phyloP scores from a whole-genome alignment of 2,329 filamentous ascomycete genomes.

The Colletotrichum cereale region DNA sequence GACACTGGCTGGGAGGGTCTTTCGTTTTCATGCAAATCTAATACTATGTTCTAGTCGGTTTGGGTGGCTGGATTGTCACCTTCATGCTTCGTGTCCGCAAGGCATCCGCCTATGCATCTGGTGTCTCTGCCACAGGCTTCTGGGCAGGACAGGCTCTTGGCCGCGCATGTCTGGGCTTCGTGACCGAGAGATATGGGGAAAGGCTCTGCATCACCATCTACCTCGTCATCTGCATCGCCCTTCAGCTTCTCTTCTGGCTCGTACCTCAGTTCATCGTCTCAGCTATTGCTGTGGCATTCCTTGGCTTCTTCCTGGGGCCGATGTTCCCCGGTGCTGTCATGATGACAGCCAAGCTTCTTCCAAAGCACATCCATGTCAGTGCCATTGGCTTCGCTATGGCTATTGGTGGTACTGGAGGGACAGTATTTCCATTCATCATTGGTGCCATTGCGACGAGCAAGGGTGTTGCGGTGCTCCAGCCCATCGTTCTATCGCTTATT shows the following conservation, averaged over 20 bases:
- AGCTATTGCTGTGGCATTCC: conserved; percentile 73
- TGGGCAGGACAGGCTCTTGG: conserved; percentile 84
- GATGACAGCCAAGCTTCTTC: conserved; percentile 78
- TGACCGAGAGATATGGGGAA: conserved; percentile 77
- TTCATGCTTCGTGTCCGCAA: conserved; percentile 82
- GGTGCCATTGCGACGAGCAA: conserved; percentile 69
- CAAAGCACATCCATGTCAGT: conserved; percentile 76
- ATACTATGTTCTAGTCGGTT: conserved; percentile 58
- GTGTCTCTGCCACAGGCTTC: conserved; percentile 80
- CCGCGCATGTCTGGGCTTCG: conserved; percentile 74
- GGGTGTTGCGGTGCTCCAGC: conserved; percentile 64
- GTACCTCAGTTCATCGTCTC: conserved; percentile 71
- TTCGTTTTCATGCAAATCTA: conserved; percentile 12
- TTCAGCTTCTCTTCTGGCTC: conserved; percentile 70
- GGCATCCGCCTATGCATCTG: conserved; percentile 74
- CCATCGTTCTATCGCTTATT: conserved; percentile 61
- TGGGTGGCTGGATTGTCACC: conserved; percentile 84
- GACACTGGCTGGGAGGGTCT: rapidly evolving
- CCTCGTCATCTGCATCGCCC: conserved; percentile 68
- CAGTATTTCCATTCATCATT: conserved; percentile 71
- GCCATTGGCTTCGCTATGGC: conserved; percentile 81
- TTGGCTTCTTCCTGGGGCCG: conserved; percentile 82
- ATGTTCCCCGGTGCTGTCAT: conserved; percentile 80
- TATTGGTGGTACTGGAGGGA: conserved; percentile 77
- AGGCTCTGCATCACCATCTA: conserved; percentile 71